Evolutionary conservation across 805 yeast genomes (phyloP).

Genomic region (Candida coleopterorum): DNA sequence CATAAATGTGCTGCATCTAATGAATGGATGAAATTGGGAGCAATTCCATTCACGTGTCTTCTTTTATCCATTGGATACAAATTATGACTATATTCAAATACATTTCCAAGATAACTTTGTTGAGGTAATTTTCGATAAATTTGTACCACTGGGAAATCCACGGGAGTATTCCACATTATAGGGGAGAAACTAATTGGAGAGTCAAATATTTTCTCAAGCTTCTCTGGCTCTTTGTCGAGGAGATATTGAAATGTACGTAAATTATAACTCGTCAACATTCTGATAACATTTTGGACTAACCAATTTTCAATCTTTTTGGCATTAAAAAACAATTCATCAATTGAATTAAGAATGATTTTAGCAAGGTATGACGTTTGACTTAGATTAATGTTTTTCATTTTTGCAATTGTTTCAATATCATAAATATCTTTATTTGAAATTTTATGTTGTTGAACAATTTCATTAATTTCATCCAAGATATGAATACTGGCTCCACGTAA

Average conservation of each 20-base stretch:
- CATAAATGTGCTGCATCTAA: conserved; percentile 37
- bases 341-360: conserved; percentile 18
- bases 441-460: conserved; percentile 12
- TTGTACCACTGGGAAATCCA: conserved; percentile 40
- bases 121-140: conserved; percentile 22
- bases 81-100: conserved; percentile 1
- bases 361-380: conserved; percentile 16
- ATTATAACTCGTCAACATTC: conserved; percentile 27
- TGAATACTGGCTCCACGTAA: conserved; percentile 32
- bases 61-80: conserved; percentile 21
- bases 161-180: conserved; percentile 39
- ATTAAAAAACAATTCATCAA: conserved; percentile 26
- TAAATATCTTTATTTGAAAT: conserved; percentile 8
- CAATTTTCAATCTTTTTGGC: conserved; percentile 33
- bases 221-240: neutral
- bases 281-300: conserved; percentile 25
- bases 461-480: conserved; percentile 21
- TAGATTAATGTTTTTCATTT: neutral
- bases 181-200: conserved; percentile 20
- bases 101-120: conserved; percentile 5
- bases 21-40: conserved; percentile 42
- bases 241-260: conserved; percentile 10
- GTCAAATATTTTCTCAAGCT: conserved; percentile 12
- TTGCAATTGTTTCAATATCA: conserved; percentile 4
- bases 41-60: conserved; percentile 34